phyloP scores from a whole-genome alignment of 345 rosid species.

The Viola odorata region DNA sequence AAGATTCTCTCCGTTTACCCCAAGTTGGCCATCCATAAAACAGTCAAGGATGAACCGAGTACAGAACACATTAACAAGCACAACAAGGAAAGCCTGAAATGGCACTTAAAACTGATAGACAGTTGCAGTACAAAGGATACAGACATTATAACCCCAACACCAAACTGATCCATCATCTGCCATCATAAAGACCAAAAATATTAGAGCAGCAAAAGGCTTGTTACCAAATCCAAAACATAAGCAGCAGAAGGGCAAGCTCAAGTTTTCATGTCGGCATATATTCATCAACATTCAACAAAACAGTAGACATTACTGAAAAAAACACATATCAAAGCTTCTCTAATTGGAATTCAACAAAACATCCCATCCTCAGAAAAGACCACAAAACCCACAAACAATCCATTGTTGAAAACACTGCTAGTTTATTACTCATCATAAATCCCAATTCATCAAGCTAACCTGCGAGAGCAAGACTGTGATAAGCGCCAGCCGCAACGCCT shows the following conservation, averaged over 20 bases:
- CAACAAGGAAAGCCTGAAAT: background rate
- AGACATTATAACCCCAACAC: slow-evolving; percentile 88
- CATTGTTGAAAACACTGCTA: no score
- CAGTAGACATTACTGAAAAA: no score
- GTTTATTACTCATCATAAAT: no score
- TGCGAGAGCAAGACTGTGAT: slow-evolving; percentile 80
- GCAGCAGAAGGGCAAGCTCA: no score
- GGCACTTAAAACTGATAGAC: background rate
- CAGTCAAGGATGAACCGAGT: slow-evolving; percentile 46
- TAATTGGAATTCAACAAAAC: background rate
- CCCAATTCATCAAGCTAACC: slow-evolving; percentile 30
- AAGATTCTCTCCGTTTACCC: slow-evolving; percentile 49
- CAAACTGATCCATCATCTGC: slow-evolving; percentile 93
- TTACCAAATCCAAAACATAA: no score
- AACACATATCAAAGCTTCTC: background rate
- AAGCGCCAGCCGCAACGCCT: slow-evolving; percentile 81
- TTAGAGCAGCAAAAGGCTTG: background rate
- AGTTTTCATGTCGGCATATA: no score
- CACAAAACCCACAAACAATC: background rate
- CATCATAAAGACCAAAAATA: slow-evolving; percentile 15
- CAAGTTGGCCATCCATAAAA: slow-evolving; percentile 83
- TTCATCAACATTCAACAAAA: no score
- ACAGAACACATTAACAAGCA: slow-evolving; percentile 9
- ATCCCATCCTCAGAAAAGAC: background rate
- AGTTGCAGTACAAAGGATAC: slow-evolving; percentile 53